A percentile compares a stretch with the other conserved stretches of the same genome.
phyloP scores from a whole-genome alignment of 345 rosid genomes.

The Lagerstroemia speciosa region DNA sequence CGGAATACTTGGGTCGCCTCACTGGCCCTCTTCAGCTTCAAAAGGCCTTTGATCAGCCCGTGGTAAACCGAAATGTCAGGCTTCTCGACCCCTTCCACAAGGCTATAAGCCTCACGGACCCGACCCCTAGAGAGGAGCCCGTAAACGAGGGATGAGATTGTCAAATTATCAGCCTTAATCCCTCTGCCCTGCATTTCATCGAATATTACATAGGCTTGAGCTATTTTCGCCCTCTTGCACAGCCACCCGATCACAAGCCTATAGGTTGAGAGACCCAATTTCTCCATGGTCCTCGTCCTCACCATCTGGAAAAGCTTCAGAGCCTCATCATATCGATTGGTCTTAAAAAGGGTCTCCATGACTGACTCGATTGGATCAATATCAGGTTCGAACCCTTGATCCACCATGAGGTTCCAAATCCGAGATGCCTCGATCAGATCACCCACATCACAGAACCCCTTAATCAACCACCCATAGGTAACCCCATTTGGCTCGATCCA shows the following conservation, averaged over 20 bases:
- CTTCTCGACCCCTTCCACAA: conserved; percentile 26
- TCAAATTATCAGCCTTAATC: conserved; percentile 35
- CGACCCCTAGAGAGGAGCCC: conserved; percentile 49
- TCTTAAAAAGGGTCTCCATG: conserved; percentile 59
- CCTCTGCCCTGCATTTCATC: conserved; percentile 71
- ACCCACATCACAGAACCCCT: conserved; percentile 61
- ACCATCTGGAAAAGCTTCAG: conserved; percentile 51
- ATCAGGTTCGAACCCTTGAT: conserved; percentile 48
- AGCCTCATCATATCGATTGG: conserved; percentile 50
- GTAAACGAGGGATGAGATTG: conserved; percentile 37
- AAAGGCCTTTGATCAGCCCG: conserved; percentile 61
- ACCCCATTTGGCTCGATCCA: conserved; percentile 38
- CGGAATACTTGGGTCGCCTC: conserved; percentile 74
- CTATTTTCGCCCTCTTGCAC: conserved; percentile 58
- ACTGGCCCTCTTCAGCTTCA: conserved; percentile 47
- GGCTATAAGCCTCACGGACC: conserved; percentile 42
- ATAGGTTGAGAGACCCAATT: conserved; percentile 56
- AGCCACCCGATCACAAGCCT: conserved; percentile 59
- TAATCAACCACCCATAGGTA: conserved; percentile 51
- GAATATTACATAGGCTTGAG: conserved; percentile 34
- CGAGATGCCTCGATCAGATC: conserved; percentile 64
- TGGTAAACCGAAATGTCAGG: conserved; percentile 66
- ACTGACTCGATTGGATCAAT: conserved; percentile 48
- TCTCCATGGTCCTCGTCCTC: conserved; percentile 34
- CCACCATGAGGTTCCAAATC: conserved; percentile 78